A percentile compares a stretch with the other conserved stretches of the same genome.
Conservation (phyloP, 345 rosid genomes). For the Zanthoxylum bungeanum region DNA sequence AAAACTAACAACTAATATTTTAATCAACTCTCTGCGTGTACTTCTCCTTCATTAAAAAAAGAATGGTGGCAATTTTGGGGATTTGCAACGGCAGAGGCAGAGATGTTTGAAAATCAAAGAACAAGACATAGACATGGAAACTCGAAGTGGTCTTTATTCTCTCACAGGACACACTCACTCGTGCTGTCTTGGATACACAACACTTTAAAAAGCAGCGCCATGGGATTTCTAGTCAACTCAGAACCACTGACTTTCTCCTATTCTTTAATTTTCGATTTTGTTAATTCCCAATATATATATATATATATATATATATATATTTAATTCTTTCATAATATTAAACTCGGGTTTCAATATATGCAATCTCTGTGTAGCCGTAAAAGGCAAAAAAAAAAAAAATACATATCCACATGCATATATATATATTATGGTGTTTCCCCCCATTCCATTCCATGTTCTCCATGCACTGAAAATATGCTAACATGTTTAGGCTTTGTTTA, state of each 20-base stretch:
- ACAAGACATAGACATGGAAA: conserved; percentile 33
- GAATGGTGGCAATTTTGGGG: conserved; percentile 14
- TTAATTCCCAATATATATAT: neutral
- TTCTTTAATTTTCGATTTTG: neutral
- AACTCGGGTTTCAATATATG: neutral
- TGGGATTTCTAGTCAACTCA: conserved; percentile 23
- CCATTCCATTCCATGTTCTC: conserved; percentile 25
- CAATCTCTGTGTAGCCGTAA: neutral
- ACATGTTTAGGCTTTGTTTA: conserved; percentile 21
- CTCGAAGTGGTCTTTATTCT: conserved; percentile 25
- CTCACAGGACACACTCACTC: conserved; percentile 21
- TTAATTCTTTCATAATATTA: neutral
- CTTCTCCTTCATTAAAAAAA: neutral
- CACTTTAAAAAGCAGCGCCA: neutral
- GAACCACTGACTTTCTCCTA: conserved; percentile 6
- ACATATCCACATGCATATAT: conserved; percentile 28
- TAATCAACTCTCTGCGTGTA: neutral
- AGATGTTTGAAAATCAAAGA: conserved; percentile 34
- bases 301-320: neutral
- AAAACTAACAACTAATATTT: neutral
- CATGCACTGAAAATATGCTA: conserved; percentile 27
- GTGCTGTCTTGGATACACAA: conserved; percentile 49
- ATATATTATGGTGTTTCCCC: conserved; percentile 36
- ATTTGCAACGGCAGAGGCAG: conserved; percentile 26
- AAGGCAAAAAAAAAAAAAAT: conserved; percentile 5